Evolutionary conservation across 169 alveolate genomes (phyloP).

Genomic region (Eimeria falciformis): DNA sequence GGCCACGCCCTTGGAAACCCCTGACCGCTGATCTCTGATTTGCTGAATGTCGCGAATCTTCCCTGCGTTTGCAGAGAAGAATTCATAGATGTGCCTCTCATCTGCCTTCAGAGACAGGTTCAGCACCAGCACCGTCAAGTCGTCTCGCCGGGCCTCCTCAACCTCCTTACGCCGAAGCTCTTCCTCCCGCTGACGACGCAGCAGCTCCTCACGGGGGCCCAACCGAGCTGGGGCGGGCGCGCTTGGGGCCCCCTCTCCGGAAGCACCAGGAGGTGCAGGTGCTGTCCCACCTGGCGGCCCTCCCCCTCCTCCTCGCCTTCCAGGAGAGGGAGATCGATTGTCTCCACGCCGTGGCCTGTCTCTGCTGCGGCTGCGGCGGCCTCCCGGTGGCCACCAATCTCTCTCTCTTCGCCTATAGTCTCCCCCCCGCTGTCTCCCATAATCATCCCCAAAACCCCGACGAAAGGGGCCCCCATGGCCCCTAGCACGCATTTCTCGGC

Average conservation of each 20-base stretch:
- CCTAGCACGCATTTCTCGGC: slow-evolving; percentile 48
- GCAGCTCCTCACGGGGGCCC: slow-evolving; percentile 81
- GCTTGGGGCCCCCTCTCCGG: slow-evolving; percentile 14
- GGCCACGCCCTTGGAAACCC: slow-evolving; percentile 97
- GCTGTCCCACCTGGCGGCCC: slow-evolving; percentile 70
- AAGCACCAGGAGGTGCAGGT: slow-evolving; percentile 68
- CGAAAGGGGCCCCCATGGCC: slow-evolving; percentile 72
- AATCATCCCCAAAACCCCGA: slow-evolving; percentile 53
- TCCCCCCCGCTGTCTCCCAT: slow-evolving; percentile 67
- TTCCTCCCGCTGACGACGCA: slow-evolving; percentile 85
- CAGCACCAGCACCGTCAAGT: slow-evolving; percentile 96
- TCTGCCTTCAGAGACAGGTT: slow-evolving; percentile 94
- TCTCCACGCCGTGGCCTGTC: slow-evolving; percentile 56
- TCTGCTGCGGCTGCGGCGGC: slow-evolving; percentile 68
- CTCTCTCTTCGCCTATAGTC: slow-evolving; percentile 66
- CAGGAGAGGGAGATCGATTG: slow-evolving; percentile 54
- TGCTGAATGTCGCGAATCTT: slow-evolving; percentile 97
- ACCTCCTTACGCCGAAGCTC: slow-evolving; percentile 89
- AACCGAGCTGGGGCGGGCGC: slow-evolving; percentile 46
- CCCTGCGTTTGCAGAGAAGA: slow-evolving; percentile 96
- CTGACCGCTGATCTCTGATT: slow-evolving; percentile 96
- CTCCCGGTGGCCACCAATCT: slow-evolving; percentile 70
- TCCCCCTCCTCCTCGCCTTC: slow-evolving; percentile 20
- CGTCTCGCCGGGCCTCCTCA: slow-evolving; percentile 98
- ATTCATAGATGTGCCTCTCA: slow-evolving; percentile 97